Base-by-base conservation (phyloP, 768 basidiomycete genomes). In the Psilocybe subaeruginosa region DNA sequence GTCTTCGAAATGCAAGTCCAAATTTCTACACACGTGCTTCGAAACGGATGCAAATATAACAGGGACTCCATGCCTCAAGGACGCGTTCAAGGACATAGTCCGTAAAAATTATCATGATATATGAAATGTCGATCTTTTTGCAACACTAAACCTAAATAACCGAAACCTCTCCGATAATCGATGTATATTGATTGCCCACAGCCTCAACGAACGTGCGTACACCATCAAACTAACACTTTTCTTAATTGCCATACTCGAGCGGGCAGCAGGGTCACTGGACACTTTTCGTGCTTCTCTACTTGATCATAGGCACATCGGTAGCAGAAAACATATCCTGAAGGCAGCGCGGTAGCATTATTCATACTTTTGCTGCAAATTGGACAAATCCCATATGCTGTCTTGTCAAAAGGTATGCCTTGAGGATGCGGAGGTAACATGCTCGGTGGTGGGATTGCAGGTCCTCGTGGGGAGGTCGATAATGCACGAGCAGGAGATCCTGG, bases 281-380 rank as follows among this genome's bases (percentile, higher is more conserved):
- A 98, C 73, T 78, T 84, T 43, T 88, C 87, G 60, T 88, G 78
- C 70, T 85, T 85, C 74, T 91, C 87, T 37, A 96, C 87, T 66
- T 93, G 85, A 62, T 90, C 88, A 78, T 91, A 88, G 58, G 90
- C 91, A 77, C 96, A 97, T 37, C 91, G 86, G 72, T 95, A 98
- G 74, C 95, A 97, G 68, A 93, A 96, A 17, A 97, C 93, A 79
- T 96, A 98, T 55, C 95, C 95, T 46, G 92, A 93, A 12, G 95
- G 93, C 39, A 96, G 74, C 37, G 92, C 91, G 17, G 94, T 96
- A 49, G 95, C 93, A 70, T 97, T 97, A 71, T 85, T 85, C 48
- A 96, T 85, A 58, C 73, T 68, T 46, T 85, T 80, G 47, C 78
- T 79, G 75, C 96, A 98, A 33, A 98, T 75, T 29, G 93, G 92